Base-by-base conservation (phyloP, 2,329 filamentous ascomycete genomes). In the Talaromyces albobiverticillius region DNA sequence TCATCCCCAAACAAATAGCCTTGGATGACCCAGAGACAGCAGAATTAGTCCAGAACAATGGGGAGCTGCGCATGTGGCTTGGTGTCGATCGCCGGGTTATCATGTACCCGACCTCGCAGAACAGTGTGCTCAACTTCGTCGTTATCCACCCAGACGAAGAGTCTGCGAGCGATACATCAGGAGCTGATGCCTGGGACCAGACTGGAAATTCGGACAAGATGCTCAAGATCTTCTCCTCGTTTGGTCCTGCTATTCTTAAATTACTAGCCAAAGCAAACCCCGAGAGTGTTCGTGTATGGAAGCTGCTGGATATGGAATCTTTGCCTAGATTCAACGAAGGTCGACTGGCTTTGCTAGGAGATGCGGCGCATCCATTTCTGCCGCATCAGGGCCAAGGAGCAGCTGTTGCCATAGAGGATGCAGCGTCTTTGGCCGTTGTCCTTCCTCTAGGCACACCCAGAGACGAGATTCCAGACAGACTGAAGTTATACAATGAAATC, bases 341-440 rank as follows among this genome's bases (percentile, higher is more conserved):
- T 0, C 76, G 73, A 4, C 64, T 87, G 16, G 83, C 77, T 1
- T 66, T 88, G 0, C 66, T 89, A 0, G 86, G 86, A 0, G 86
- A 89, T 63, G 84, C 86, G 0, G 86, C 84, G 0, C 86, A 89
- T 64, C 84, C 86, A 0, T 87, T 88, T 61, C 71, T 84, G 0
- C 86, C 84, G 13, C 79, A 83, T 57, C 82, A 84, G 67, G 83
- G 79, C 0, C 83, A 86, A 63, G 85, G 84, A 2, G 85, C 79
- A 8, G 83, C 71, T 0, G 74, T 82, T 54, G 86, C 86, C 0
- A 87, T 89, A 41, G 86, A 89, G 63, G 86, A 89, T 57, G 85
- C 80, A 0, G 81, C 79, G 0, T 78, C 83, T 0, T 64, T 89
- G 0, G 78, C 76, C 0, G 78, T 80, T 1, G 72, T 89, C 6